phyloP scores from a whole-genome alignment of 208 protist genomes.

The Leishmania lainsoni region DNA sequence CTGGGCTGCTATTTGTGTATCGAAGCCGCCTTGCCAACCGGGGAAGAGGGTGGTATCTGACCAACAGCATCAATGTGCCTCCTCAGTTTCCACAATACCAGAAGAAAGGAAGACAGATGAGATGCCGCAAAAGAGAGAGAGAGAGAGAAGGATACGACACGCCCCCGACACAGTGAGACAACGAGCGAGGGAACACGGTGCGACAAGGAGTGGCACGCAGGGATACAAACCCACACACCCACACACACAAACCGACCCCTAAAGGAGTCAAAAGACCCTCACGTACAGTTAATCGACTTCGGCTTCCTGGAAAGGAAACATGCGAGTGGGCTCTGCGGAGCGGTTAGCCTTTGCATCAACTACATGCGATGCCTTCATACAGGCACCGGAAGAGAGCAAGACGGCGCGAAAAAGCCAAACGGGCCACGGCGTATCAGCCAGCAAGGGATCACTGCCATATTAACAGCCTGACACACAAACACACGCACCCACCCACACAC shows the following conservation, averaged over 20 bases:
- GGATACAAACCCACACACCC: neutral
- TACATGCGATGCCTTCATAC: neutral
- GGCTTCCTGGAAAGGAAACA: no score
- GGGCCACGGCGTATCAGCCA: neutral
- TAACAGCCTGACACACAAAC: neutral
- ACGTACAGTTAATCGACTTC: no score
- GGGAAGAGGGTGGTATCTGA: no score
- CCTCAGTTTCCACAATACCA: neutral
- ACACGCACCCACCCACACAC: neutral
- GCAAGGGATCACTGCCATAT: neutral
- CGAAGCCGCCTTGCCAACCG: no score
- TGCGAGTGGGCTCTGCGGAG: no score
- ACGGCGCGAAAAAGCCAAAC: neutral
- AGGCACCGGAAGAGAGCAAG: neutral
- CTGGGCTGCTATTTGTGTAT: neutral
- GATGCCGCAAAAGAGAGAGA: no score
- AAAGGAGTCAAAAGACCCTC: no score
- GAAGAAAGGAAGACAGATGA: neutral
- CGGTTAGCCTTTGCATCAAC: neutral
- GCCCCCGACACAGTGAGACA: neutral
- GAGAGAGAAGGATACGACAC: neutral
- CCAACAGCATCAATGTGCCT: neutral
- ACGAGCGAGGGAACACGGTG: neutral
- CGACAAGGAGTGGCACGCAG: neutral
- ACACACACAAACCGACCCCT: neutral